These are phyloP conservation scores for Camptophora hylomeconis DNA, from an alignment of 2,329 filamentous ascomycete species.

Conservation along the genomic window DNA sequence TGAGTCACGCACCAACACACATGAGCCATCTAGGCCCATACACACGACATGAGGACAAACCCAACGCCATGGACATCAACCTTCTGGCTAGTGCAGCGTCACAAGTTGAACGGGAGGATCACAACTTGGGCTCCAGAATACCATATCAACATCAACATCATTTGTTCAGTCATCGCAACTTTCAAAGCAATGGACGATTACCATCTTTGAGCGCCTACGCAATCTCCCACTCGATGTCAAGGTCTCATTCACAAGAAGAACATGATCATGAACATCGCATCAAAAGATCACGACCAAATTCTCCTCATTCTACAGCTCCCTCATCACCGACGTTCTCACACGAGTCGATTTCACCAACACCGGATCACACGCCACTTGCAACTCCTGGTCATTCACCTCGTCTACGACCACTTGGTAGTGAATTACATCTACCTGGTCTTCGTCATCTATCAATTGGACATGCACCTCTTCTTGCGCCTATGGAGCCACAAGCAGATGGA, in stretches of 20 bases:
- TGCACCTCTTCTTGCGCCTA: slow-evolving; percentile 54
- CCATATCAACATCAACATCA: slow-evolving; percentile 34
- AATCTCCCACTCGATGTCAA: slow-evolving; percentile 70
- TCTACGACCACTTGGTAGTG: slow-evolving; percentile 60
- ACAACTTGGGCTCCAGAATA: slow-evolving; percentile 22
- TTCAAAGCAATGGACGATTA: slow-evolving; percentile 44
- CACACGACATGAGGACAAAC: slow-evolving; percentile 33
- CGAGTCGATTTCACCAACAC: slow-evolving; percentile 87
- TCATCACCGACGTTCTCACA: slow-evolving; percentile 95
- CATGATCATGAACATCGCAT: slow-evolving; percentile 60
- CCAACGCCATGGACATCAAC: slow-evolving; percentile 48
- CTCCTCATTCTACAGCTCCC: slow-evolving; percentile 87
- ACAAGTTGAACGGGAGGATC: slow-evolving; percentile 51
- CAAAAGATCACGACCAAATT: slow-evolving; percentile 86
- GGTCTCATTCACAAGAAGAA: slow-evolving; percentile 51
- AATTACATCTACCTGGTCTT: slow-evolving; percentile 76
- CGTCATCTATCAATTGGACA: slow-evolving; percentile 58
- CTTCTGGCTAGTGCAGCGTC: slow-evolving; percentile 57
- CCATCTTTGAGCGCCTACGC: slow-evolving; percentile 68
- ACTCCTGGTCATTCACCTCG: slow-evolving; percentile 92
- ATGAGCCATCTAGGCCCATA: slow-evolving; percentile 48
- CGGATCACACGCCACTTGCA: slow-evolving; percentile 95
- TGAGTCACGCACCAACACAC: slow-evolving; percentile 24
- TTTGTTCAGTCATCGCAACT: slow-evolving; percentile 34
- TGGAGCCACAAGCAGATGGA: slow-evolving; percentile 52